Evolutionary conservation across 192 early-diverging fungal species (phyloP), one percentile per base, ranked within the genome.

Genomic region (Spinellus fusiger): DNA sequence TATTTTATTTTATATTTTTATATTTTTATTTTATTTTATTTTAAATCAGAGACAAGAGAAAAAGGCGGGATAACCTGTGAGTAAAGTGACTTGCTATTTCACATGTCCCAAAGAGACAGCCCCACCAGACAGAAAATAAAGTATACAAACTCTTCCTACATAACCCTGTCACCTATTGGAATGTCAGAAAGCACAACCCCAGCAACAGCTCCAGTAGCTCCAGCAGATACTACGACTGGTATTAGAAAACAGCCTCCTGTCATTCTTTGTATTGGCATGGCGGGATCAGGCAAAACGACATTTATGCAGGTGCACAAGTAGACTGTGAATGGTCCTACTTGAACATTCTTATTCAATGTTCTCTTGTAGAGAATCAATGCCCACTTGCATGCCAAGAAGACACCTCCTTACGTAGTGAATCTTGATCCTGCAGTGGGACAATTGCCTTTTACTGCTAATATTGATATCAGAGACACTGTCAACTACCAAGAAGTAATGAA

Each of bases 401-500:
- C 76, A 48, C 79, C 88, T 28, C 90, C 87, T 37, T 98, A 98
- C 73, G 84, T 94, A 20, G 68, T 98, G 47, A 98, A 98, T 73
- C 78, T 98, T 62, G 96, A 98, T 63, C 94, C 96, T 2, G 96
- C 96, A 20, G 93, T 96, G 2, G 67, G 70, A 1, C 71, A 86
- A 49, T 77, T 98, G 25, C 93, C 93, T 8, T 98, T 90, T 70
- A 82, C 85, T n/a, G 89, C 93, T 40, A 95, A 98, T 70, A 94
- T 98, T 58, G 96, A 98, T 69, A 96, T 98, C 61, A 80, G 94
- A 22, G 96, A 98, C 75, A 95, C 94, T 4, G 88, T 98, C 25
- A 93, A 98, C 79, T 98, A 96, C 80, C 95, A 96, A 77, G 88
- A 96, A 68, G 96, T 98, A 35, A 98, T 98, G 96, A 88, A 90